Base-by-base conservation (phyloP, 331 rosid genomes). In the Quercus lobata region DNA sequence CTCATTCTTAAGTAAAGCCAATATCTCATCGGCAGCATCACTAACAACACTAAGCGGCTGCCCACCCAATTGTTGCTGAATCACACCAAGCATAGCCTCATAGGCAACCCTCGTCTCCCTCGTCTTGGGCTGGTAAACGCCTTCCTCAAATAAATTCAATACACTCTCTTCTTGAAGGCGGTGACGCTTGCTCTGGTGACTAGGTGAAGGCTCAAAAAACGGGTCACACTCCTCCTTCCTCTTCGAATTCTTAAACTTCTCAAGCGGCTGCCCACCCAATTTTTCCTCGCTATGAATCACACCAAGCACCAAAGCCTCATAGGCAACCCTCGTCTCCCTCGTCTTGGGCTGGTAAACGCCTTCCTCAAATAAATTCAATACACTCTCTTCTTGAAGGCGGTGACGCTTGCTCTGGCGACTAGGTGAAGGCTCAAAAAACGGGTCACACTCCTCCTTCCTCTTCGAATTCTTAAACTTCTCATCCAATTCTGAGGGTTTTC, bases 31-130 rank as follows among this genome's bases (percentile, higher is more conserved):
- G 0, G 97, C 99, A 0, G 99, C 99, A 0, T 92, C 98, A 0
- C 96, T 93, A 0, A 93, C 94, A 3, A 95, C 89, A 25, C 86
- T 91, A 4, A 90, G 71, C 0, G 94, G 98, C 89, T 89, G 99
- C 24, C 99, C 98, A 4, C 98, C 98, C 78, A 96, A 79, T 83
- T 96, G 98, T 5, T 86, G 80, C 83, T 93, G 98, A 66, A 96
- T 96, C n/a, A 93, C 93, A 53, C 98, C 89, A 1, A 96, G 93
- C 97, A 96, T 86, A 0, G 96, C 99, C 86, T 96, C 99, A 3
- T 96, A 96, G 0, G 97, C 97, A 0, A 97, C 99, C n/a, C 99
- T 84, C 0, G 97, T 93, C 37, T 93, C 99, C 90, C 87, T 96
- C 0, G 97, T 96, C 86, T 93, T 96, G 0, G 98, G 98, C 86